Evolutionary conservation across 768 basidiomycete genomes (phyloP).

Genomic region (Sarcomyxa edulis): DNA sequence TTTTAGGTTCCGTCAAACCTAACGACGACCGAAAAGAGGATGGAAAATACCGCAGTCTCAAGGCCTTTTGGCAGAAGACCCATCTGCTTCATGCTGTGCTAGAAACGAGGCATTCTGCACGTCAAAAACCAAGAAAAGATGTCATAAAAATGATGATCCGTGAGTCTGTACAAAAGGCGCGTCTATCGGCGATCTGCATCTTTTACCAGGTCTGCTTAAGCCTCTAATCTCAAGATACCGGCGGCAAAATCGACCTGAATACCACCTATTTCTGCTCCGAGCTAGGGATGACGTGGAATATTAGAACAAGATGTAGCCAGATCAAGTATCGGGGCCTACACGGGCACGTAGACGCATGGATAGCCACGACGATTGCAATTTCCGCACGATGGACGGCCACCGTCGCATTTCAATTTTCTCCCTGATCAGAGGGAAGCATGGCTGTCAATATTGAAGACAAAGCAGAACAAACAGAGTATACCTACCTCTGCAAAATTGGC

Average conservation of each 20-base stretch:
- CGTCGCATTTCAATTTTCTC: constrained; percentile 72
- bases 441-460: constrained; percentile 2
- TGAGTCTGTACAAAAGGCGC: no score
- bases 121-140: no score
- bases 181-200: no score
- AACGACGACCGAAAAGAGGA: no score
- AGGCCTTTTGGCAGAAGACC: no score
- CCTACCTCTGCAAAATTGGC: constrained; percentile 66
- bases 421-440: constrained; percentile 32
- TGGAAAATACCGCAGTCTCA: no score
- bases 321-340: constrained; percentile 39
- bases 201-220: background rate
- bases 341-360: constrained; percentile 58
- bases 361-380: constrained; percentile 60
- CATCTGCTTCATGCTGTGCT: no score
- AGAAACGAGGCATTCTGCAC: no score
- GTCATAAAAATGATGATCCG: no score
- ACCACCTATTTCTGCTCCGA: constrained; percentile 20
- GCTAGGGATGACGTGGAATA: constrained; percentile 13
- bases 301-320: constrained; percentile 8
- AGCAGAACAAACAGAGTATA: background rate
- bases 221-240: constrained; percentile 2
- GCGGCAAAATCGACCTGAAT: no score
- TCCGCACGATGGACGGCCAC: constrained; percentile 52
- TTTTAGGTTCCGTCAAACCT: no score